Conservation (phyloP, 1,284 basidiomycete species). For the Melanopsichium pennsylvanicum region DNA sequence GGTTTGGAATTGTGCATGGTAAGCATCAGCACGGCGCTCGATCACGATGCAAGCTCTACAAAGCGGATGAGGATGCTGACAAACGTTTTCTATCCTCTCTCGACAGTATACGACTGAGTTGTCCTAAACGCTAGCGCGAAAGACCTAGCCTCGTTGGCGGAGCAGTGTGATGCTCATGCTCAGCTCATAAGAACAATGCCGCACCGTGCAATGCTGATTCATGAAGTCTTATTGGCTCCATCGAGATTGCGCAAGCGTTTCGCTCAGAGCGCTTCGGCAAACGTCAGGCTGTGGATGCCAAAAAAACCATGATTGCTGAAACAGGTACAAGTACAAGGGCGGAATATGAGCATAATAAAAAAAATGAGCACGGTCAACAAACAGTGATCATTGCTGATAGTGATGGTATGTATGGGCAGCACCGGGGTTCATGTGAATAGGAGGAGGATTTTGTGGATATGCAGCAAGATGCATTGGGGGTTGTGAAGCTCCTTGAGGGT, state of each 20-base stretch:
- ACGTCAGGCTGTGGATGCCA: not conserved
- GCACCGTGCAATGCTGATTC: too few relatives aligned
- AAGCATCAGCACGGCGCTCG: too few relatives aligned
- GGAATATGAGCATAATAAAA: not conserved
- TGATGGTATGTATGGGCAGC: not conserved
- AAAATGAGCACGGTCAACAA: not conserved
- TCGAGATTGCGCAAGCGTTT: too few relatives aligned
- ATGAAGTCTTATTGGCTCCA: too few relatives aligned
- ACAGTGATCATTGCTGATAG: slow-evolving; percentile 8
- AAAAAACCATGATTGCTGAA: not conserved
- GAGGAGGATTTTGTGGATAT: slow-evolving; percentile 4
- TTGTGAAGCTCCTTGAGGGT: not conserved
- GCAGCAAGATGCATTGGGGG: not conserved
- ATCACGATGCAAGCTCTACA: too few relatives aligned
- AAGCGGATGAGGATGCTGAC: too few relatives aligned
- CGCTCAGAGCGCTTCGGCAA: too few relatives aligned
- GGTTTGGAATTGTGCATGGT: slow-evolving; percentile 63
- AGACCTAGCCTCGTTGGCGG: too few relatives aligned
- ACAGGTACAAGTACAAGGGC: slow-evolving; percentile 23
- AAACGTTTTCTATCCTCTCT: too few relatives aligned
- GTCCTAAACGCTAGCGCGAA: not conserved
- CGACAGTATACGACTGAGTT: not conserved
- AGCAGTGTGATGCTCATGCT: too few relatives aligned
- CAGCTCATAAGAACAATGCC: too few relatives aligned
- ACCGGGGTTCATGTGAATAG: too few relatives aligned